Base-by-base conservation (phyloP, 257 asterid species). In the Sherardia arvensis region DNA sequence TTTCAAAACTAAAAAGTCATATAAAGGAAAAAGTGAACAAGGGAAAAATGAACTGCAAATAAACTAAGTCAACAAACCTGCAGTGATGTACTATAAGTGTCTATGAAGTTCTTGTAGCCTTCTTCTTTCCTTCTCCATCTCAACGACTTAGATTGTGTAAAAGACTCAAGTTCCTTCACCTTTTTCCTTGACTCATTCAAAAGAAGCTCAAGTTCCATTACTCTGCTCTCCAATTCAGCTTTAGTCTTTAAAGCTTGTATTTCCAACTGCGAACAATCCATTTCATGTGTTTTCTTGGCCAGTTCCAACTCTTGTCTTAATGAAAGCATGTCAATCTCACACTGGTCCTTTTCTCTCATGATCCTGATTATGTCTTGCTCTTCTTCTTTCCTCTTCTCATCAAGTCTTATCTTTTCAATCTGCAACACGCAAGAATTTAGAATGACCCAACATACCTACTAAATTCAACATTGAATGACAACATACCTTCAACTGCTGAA, bases 121-220 rank as follows among this genome's bases (percentile, higher is more conserved):
- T 78, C 83, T 77, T 93, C 99, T 74, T 85, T 90, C 72, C 76
- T 84, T 81, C 84, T 87, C 96, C 90, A 87, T 72, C 45, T 77
- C 78, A 83, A 61, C 71, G 66, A 74, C 70, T 93, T 90, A 47
- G 97, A 85, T 75, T 87, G 95, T 48, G 96, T 72, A 36, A 81
- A 85, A 60, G 83, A 84, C 81, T 87, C 95, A 36, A 93, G 94
- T 80, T 93, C 92, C 71, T 83, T 82, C 27, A 80, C 85, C 76
- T 79, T 87, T 71, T 81, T 84, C 65, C 74, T 74, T 74, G 97
- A 87, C 57, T 82, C 86, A 53, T 74, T 73, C 78, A 90, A 81
- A 69, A 80, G 79, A 60, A 67, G 30, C 75, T 84, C 94, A 61
- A 87, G 90, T 69, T 85, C 96, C 62, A 20, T 63, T 59, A 87